phyloP scores from a whole-genome alignment of 768 basidiomycete species.

The Phlebiopsis flavidoalba region DNA sequence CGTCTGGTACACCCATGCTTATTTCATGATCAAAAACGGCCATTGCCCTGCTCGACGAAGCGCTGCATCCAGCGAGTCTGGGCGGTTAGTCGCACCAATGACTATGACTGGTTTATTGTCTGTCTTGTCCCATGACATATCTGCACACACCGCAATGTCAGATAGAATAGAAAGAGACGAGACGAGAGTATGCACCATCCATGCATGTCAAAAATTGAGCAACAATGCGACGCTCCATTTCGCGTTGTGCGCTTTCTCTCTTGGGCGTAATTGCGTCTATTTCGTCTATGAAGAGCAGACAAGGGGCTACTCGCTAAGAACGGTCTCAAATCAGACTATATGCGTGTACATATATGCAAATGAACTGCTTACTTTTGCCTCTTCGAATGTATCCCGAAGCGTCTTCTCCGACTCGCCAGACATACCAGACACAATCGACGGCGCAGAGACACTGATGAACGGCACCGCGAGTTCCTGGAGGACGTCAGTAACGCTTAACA shows the following conservation, averaged over 20 bases:
- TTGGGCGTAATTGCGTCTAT: slow-evolving; percentile 98
- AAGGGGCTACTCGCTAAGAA: slow-evolving; percentile 78
- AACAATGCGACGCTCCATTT: slow-evolving; percentile 97
- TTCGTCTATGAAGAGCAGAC: slow-evolving; percentile 94
- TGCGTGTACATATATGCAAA: background rate
- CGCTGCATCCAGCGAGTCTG: slow-evolving; percentile 92
- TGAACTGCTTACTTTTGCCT: slow-evolving; percentile 71
- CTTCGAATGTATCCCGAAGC: slow-evolving; percentile 91
- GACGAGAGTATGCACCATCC: slow-evolving; percentile 65
- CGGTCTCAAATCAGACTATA: background rate
- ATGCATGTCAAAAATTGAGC: slow-evolving; percentile 98
- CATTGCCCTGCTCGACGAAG: slow-evolving; percentile 88
- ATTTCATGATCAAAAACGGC: slow-evolving; percentile 98
- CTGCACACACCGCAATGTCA: slow-evolving; percentile 35
- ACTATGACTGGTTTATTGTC: slow-evolving; percentile 91
- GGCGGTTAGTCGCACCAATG: slow-evolving; percentile 94
- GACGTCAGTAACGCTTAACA: background rate
- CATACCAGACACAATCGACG: slow-evolving; percentile 96
- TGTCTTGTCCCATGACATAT: slow-evolving; percentile 92
- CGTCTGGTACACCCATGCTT: slow-evolving; percentile 94
- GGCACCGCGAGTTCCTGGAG: slow-evolving; percentile 84
- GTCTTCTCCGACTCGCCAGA: slow-evolving; percentile 98
- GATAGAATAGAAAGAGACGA: too few species aligned
- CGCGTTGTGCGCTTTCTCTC: slow-evolving; percentile 93
- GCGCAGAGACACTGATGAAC: slow-evolving; percentile 92